These are phyloP conservation scores for Amesomyces nigricolor DNA, from an alignment of 2,329 filamentous ascomycete genomes.

Conservation along the genomic window DNA sequence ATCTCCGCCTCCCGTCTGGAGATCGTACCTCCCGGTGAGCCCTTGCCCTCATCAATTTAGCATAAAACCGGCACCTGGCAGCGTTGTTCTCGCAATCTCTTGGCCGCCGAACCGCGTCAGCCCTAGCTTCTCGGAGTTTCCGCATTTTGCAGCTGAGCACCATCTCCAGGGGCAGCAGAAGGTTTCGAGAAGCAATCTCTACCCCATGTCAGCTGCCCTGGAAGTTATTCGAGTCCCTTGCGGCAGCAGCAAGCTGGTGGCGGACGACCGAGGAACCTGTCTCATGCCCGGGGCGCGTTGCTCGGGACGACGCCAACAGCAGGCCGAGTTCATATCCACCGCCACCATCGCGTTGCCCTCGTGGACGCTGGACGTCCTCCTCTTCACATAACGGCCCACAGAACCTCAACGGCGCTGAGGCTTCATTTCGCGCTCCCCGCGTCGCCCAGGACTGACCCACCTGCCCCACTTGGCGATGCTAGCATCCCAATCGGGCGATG, in stretches of 20 bases:
- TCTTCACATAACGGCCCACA: not conserved
- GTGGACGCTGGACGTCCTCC: no score
- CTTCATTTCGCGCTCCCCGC: not conserved
- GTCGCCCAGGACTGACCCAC: not conserved
- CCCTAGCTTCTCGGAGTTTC: constrained; percentile 17
- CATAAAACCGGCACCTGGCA: constrained; percentile 26
- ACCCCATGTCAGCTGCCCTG: constrained; percentile 14
- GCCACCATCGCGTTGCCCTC: not conserved
- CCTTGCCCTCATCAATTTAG: constrained; percentile 24
- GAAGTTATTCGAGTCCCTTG: not conserved
- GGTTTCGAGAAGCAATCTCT: constrained; percentile 24
- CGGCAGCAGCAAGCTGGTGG: not conserved
- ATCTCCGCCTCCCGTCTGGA: not conserved
- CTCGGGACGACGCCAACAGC: not conserved
- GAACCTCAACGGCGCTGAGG: no score
- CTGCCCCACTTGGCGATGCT: no score
- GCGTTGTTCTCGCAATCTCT: constrained; percentile 25
- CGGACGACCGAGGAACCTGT: not conserved
- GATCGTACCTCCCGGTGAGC: constrained; percentile 4
- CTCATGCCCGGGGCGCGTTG: not conserved
- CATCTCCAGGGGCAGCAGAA: constrained; percentile 10
- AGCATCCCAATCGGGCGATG: not conserved
- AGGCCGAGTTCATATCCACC: constrained; percentile 10
- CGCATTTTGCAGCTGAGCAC: constrained; percentile 12
- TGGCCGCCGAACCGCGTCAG: constrained; percentile 18